phyloP scores from a whole-genome alignment of 768 basidiomycete species.

The Leccinum imitatum region DNA sequence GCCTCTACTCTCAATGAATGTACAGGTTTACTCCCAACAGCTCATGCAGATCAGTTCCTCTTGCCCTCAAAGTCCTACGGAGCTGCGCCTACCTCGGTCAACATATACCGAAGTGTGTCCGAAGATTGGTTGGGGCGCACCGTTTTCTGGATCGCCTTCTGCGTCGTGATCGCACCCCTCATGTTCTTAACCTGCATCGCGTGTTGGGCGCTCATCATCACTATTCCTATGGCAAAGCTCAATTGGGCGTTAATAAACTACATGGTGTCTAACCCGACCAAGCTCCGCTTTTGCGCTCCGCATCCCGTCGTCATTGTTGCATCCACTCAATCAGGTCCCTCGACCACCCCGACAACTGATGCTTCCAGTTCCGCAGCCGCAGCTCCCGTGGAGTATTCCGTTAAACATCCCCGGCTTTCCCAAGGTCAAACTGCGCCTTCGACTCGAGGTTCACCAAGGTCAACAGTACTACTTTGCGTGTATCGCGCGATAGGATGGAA shows the following conservation, averaged over 20 bases:
- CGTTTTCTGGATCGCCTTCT: slow-evolving; percentile 81
- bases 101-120: slow-evolving; percentile 25
- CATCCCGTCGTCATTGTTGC: slow-evolving; percentile 63
- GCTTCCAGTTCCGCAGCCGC: slow-evolving; percentile 11
- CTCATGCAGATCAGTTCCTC: slow-evolving; percentile 34
- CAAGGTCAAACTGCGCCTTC: slow-evolving; percentile 89
- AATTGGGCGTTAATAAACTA: slow-evolving; percentile 92
- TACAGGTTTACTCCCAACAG: slow-evolving; percentile 43
- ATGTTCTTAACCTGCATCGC: slow-evolving; percentile 84
- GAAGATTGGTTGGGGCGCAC: slow-evolving; percentile 63
- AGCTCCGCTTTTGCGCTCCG: slow-evolving; percentile 91
- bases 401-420: slow-evolving; percentile 72
- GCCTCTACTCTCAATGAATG: slow-evolving; percentile 40
- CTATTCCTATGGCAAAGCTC: slow-evolving; percentile 97
- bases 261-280: slow-evolving; percentile 74
- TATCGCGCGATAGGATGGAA: slow-evolving; percentile 87
- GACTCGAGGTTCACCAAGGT: slow-evolving; percentile 63
- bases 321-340: slow-evolving; percentile 27
- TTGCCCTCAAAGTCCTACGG: slow-evolving; percentile 68
- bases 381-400: slow-evolving; percentile 49
- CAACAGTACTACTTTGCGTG: slow-evolving; percentile 91
- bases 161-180: slow-evolving; percentile 79
- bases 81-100: slow-evolving; percentile 39
- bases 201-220: slow-evolving; percentile 95
- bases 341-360: slow-evolving; percentile 6